Evolutionary conservation across 371 early-diverging fungal species (phyloP).

Genomic region (Mortierella sp.): DNA sequence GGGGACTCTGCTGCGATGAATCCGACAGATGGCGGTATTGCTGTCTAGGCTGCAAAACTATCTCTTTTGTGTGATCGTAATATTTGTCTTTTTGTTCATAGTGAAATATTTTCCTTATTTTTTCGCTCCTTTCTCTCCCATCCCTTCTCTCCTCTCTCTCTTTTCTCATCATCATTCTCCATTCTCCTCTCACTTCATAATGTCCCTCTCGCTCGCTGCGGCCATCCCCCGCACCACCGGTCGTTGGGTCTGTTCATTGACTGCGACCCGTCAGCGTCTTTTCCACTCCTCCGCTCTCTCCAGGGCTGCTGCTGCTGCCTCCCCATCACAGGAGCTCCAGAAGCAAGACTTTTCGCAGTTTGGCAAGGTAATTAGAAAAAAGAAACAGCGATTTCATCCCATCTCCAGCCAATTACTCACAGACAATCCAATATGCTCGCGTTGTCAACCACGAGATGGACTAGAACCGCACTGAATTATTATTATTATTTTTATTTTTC

Average conservation of each 20-base stretch:
- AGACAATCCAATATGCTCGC: too few species aligned
- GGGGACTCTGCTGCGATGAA: too few species aligned
- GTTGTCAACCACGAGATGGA: too few species aligned
- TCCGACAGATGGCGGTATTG: too few species aligned
- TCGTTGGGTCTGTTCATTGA: slow-evolving; percentile 51
- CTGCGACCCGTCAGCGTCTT: slow-evolving; percentile 53
- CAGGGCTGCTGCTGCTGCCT: slow-evolving; percentile 33
- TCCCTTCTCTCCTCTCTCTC: slow-evolving; percentile 3
- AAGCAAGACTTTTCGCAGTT: slow-evolving; percentile 43
- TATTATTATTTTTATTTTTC: background rate
- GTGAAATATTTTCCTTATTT: slow-evolving; percentile 3
- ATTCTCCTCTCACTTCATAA: slow-evolving; percentile 8
- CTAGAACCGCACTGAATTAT: background rate
- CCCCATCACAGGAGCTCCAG: slow-evolving; percentile 25
- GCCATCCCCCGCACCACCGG: slow-evolving; percentile 53
- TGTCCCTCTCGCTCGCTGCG: slow-evolving; percentile 55
- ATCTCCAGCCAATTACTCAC: too few species aligned
- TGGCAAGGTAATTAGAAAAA: slow-evolving; percentile 47
- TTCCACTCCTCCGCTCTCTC: slow-evolving; percentile 38
- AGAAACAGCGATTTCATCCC: too few species aligned
- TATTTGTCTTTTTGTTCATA: slow-evolving; percentile 6
- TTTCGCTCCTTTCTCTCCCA: slow-evolving; percentile 1
- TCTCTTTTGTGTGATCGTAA: background rate
- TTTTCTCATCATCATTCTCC: slow-evolving; percentile 2
- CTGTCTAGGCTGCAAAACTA: too few species aligned